Evolutionary conservation across 176 grass and related monocot species (phyloP).

Genomic region (Aechmea fasciata): DNA sequence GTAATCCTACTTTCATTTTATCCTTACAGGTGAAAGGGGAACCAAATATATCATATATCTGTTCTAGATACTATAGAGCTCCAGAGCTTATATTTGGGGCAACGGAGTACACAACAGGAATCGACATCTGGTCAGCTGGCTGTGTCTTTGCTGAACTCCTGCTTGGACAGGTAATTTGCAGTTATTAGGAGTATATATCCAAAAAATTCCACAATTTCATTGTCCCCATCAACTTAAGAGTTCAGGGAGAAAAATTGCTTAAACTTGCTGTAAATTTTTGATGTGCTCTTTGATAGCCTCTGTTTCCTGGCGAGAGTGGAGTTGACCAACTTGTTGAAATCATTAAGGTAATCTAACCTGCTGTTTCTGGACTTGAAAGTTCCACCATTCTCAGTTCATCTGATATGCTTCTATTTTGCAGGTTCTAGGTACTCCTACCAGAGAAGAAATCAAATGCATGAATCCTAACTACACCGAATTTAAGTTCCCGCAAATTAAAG

Average conservation of each 20-base stretch:
- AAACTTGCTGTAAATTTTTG: not conserved
- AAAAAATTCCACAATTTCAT: no score
- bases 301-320: constrained; percentile 76
- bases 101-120: constrained; percentile 75
- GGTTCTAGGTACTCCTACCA: constrained; percentile 81
- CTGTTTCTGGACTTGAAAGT: not conserved
- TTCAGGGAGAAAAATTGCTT: not conserved
- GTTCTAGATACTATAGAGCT: constrained; percentile 89
- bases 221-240: not conserved
- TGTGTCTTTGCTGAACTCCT: constrained; percentile 88
- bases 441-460: constrained; percentile 92
- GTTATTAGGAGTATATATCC: not conserved
- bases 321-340: constrained; percentile 89
- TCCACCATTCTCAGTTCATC: constrained; percentile 9
- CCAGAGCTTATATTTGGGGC: constrained; percentile 93
- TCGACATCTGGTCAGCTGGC: constrained; percentile 88
- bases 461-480: constrained; percentile 79
- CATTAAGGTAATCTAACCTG: constrained; percentile 47
- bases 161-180: constrained; percentile 47
- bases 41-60: constrained; percentile 92
- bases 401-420: constrained; percentile 18
- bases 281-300: constrained; percentile 49
- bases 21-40: constrained; percentile 65
- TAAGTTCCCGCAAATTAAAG: constrained; percentile 85
- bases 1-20: constrained; percentile 6